Evolutionary conservation across 1,284 basidiomycete species (phyloP).

Genomic region (Peniophora sp.): DNA sequence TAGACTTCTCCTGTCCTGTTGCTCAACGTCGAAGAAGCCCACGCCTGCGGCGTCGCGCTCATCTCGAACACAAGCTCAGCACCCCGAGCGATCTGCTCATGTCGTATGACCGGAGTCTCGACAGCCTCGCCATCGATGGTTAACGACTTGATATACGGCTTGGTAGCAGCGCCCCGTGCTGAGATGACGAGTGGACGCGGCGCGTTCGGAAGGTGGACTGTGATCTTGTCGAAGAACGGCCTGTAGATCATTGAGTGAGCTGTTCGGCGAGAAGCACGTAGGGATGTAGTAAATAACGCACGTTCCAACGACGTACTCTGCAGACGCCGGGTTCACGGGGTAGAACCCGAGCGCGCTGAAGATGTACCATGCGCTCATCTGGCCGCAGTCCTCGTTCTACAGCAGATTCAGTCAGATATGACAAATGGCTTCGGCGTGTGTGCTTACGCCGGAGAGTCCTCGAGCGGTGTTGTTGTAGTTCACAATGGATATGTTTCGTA

Average conservation of each 20-base stretch:
- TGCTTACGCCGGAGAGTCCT: slow-evolving; percentile 58
- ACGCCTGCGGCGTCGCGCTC: slow-evolving; percentile 39
- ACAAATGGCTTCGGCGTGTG: background rate
- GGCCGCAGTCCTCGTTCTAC: slow-evolving; percentile 84
- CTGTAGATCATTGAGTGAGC: slow-evolving; percentile 18
- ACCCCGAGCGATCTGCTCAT: slow-evolving; percentile 49
- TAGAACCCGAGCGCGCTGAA: slow-evolving; percentile 81
- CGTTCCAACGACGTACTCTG: slow-evolving; percentile 69
- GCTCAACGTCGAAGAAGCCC: slow-evolving; percentile 20
- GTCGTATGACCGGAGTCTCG: slow-evolving; percentile 40
- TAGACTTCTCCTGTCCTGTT: no score
- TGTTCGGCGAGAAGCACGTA: background rate
- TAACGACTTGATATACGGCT: slow-evolving; percentile 53
- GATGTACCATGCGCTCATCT: slow-evolving; percentile 85
- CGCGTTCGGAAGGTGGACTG: slow-evolving; percentile 43
- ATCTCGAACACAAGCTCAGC: slow-evolving; percentile 59
- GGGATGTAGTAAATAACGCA: slow-evolving; percentile 23
- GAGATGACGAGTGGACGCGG: slow-evolving; percentile 36
- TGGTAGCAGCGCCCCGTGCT: slow-evolving; percentile 44
- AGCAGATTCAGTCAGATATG: background rate
- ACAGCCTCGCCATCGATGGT: slow-evolving; percentile 41
- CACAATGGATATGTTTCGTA: slow-evolving; percentile 52
- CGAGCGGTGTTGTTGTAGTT: slow-evolving; percentile 65
- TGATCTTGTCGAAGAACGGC: slow-evolving; percentile 62
- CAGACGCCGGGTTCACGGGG: slow-evolving; percentile 75